Evolutionary conservation across 2,329 filamentous ascomycete species (phyloP), one percentile per base, ranked within the genome.

Genomic region (Aureobasidium lini): DNA sequence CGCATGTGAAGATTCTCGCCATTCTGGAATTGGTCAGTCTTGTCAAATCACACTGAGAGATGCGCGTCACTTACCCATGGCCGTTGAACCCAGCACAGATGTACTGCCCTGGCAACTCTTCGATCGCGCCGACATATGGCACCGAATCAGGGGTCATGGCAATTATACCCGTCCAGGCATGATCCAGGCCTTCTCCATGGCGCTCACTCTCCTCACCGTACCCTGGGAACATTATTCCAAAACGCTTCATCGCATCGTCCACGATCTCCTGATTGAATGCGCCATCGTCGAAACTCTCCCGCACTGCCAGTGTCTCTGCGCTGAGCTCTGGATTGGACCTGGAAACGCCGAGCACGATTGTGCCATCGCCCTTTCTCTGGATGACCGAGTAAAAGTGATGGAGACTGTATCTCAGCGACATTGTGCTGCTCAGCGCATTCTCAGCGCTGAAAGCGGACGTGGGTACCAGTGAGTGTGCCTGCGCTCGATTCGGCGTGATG

Each of bases 41-140:
- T n/a, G 16, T 23, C 13, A 29, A 10, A n/a, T 15, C 15, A 28
- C 23, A 6, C 6, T 6, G 9, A 28, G 15, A 4, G 32, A n/a
- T 28, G 13, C 9, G 15, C 16, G n/a, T 28, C 37, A 43, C 76
- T 56, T 37, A 56, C 52, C 52, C 76, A 64, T 79, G 76, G 0
- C 76, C 77, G 63, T 79, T 78, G 61, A 79, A 79, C 0, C 77
- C 77, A n/a, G 76, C 77, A 63, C 76, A 79, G 8, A 80, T 70
- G 65, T 71, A 80, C 57, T 80, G 77, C 4, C 77, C 77, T 9
- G 73, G 70, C 7, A 73, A 61, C 0, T 68, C 69, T 9, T 74
- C 68, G 5, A 80, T 65, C 1, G 66, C 64, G 1, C 77, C 77
- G n/a, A 80, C 68, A 60, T 78, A 74, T 0, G 78, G 77, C 11